Evolutionary conservation across 345 rosid species (phyloP).

Genomic region (Mercurialis annua): DNA sequence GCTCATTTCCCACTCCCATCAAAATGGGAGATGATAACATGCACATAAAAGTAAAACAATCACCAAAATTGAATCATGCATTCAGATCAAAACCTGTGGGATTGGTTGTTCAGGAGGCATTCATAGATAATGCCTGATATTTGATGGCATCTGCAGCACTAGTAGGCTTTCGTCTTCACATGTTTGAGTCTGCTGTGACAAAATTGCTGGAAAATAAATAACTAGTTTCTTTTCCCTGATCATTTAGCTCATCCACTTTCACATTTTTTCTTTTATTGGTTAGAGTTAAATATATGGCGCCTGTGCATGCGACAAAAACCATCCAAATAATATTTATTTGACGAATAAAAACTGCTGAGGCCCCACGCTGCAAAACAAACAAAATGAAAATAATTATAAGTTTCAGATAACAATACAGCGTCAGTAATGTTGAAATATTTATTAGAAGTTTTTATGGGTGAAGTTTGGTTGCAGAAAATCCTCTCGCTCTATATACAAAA

Average conservation of each 20-base stretch:
- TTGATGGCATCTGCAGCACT: slow-evolving; percentile 23
- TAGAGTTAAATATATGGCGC: slow-evolving; percentile 56
- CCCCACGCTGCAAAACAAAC: slow-evolving; percentile 62
- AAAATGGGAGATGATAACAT: not conserved
- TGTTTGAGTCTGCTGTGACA: slow-evolving; percentile 34
- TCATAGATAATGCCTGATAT: slow-evolving; percentile 13
- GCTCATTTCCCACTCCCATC: not conserved
- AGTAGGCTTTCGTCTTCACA: slow-evolving; percentile 56
- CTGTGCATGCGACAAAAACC: slow-evolving; percentile 81
- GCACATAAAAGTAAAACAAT: not conserved
- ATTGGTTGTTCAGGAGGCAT: slow-evolving; percentile 24
- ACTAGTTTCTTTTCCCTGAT: slow-evolving; percentile 17
- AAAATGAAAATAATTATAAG: slow-evolving; percentile 16
- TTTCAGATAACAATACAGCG: not conserved
- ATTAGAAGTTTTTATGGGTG: not conserved
- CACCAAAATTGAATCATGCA: too few species aligned
- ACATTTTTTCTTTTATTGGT: slow-evolving; percentile 27
- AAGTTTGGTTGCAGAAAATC: too few species aligned
- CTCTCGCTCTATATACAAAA: too few species aligned
- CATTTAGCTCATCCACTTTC: slow-evolving; percentile 21
- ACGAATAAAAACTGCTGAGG: slow-evolving; percentile 55
- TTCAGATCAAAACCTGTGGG: slow-evolving; percentile 43
- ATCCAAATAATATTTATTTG: slow-evolving; percentile 92
- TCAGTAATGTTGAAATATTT: not conserved
- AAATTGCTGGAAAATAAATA: slow-evolving; percentile 22